Percentiles rank a stretch among this genome's conserved stretches.
Evolutionary conservation across 352 stramenopile species (phyloP).

Genomic region (Phytophthora idaei): DNA sequence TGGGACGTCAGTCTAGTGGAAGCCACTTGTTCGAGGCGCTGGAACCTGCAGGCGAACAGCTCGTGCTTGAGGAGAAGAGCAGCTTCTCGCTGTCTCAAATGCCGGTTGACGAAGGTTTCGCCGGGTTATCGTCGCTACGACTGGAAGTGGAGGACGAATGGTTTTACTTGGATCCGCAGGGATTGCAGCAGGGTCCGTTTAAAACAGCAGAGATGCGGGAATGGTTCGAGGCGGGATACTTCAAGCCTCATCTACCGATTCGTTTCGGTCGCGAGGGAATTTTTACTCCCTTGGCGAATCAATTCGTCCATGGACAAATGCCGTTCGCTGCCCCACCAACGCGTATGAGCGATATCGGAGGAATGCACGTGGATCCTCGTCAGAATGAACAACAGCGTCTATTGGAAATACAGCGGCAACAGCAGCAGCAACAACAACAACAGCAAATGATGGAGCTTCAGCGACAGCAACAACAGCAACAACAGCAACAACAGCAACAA

Average conservation of each 20-base stretch:
- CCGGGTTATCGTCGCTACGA: constrained; percentile 32
- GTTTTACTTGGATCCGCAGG: constrained; percentile 89
- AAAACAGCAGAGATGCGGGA: constrained; percentile 89
- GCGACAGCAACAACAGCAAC: constrained; percentile 64
- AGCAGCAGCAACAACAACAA: constrained; percentile 50
- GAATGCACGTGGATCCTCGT: constrained; percentile 26
- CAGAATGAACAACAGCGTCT: constrained; percentile 67
- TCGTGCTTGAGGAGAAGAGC: constrained; percentile 41
- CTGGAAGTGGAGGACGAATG: constrained; percentile 75
- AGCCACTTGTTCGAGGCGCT: constrained; percentile 42
- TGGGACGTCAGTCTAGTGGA: constrained; percentile 24
- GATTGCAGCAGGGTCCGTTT: constrained; percentile 83
- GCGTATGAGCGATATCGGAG: constrained; percentile 22
- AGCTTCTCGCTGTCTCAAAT: constrained; percentile 36
- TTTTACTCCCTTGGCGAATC: constrained; percentile 78
- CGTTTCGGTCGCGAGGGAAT: constrained; percentile 74
- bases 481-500: constrained; percentile 82
- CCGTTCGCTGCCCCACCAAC: constrained; percentile 59
- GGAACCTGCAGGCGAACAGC: constrained; percentile 26
- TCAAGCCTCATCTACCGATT: constrained; percentile 89
- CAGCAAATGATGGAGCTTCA: constrained; percentile 58
- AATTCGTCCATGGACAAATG: constrained; percentile 75
- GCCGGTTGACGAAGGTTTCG: constrained; percentile 22
- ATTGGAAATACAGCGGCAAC: constrained; percentile 64
- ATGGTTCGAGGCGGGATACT: constrained; percentile 90